These are phyloP conservation scores for Lentinula sp. DNA, from an alignment of 768 basidiomycete genomes.

Conservation along the genomic window DNA sequence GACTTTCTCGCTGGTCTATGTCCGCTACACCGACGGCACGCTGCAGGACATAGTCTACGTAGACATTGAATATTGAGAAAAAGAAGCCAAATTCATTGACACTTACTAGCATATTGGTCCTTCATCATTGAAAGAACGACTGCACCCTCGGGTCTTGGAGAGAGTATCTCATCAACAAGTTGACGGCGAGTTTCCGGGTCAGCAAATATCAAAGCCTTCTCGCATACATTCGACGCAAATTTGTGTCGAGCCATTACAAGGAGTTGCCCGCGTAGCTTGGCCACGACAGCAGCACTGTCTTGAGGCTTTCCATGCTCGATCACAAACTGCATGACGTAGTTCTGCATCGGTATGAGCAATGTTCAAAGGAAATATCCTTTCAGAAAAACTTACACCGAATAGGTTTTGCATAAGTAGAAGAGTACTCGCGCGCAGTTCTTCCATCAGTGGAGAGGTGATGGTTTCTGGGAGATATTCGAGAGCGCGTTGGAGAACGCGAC, in stretches of 20 bases:
- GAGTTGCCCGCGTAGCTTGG: constrained; percentile 71
- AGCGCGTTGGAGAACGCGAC: constrained; percentile 90
- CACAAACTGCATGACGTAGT: constrained; percentile 94
- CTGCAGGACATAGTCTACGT: constrained; percentile 80
- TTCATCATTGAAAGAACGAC: constrained; percentile 75
- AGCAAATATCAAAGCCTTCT: constrained; percentile 75
- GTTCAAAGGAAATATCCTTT: constrained; percentile 8
- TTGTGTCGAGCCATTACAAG: constrained; percentile 80
- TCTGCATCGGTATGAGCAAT: constrained; percentile 34
- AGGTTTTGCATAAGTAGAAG: constrained; percentile 80
- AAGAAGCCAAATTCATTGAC: constrained; percentile 2
- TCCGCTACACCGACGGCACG: constrained; percentile 65
- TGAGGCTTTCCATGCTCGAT: constrained; percentile 71
- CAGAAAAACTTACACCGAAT: constrained; percentile 63
- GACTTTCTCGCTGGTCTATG: constrained; percentile 61
- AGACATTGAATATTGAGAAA: background rate
- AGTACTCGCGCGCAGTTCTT: constrained; percentile 73
- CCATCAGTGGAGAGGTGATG: constrained; percentile 64
- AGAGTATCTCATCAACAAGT: constrained; percentile 81
- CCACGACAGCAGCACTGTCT: constrained; percentile 63
- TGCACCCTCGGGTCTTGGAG: constrained; percentile 56
- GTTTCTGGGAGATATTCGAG: constrained; percentile 76
- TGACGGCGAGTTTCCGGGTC: constrained; percentile 55
- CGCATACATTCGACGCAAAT: constrained; percentile 94
- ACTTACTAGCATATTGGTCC: constrained; percentile 85